Base-by-base conservation (phyloP, 2,329 filamentous ascomycete genomes). In the Basipetospora chlamydospora region DNA sequence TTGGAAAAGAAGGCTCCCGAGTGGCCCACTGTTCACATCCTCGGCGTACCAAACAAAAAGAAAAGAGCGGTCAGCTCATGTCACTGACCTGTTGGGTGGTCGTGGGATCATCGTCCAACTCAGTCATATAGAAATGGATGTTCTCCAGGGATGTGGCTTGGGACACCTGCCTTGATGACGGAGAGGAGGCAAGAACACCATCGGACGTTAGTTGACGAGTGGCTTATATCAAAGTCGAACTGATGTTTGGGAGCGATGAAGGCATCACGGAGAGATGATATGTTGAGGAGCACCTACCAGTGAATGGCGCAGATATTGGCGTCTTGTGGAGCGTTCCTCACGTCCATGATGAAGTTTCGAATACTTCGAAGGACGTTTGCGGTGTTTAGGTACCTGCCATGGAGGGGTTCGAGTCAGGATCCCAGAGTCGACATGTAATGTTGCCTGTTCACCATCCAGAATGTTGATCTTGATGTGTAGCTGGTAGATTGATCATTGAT, bases 151-250 rank as follows among this genome's bases (percentile, higher is more conserved):
- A 35, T 9, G 37, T 33, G 25, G 23, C 37, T 10, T 39, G 37
- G 8, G 37, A 29, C 7, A 39, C 37, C 20, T 39, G 31, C 33
- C 33, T 35, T 12, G 17, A 17, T 30, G 16, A 17, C 28, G 11
- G 28, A 16, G 11, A 30, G 28, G 13, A 30, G 7, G n/a, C 13
- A 16, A 16, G 28, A 4, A 4, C 15, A 16, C 28, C 28, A 16
- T 30, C 28, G n/a, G 6, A 11, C 7, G 9, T 11, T 8, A 21
- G 51, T 49, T n/a, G n/a, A n/a, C n/a, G 22, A 23, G 22, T 11
- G 22, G 22, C 37, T 49, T 50, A 36, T 55, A 55, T 37, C 13
- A 17, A 25, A 16, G 11, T 15, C 10, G 5, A 30, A 16, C 10
- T 13, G 22, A 23, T 23, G 22, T 17, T 17, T 13, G 12, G 13